These are phyloP conservation scores for Pythium angustatum DNA, from an alignment of 352 stramenopile genomes.

Conservation along the genomic window DNA sequence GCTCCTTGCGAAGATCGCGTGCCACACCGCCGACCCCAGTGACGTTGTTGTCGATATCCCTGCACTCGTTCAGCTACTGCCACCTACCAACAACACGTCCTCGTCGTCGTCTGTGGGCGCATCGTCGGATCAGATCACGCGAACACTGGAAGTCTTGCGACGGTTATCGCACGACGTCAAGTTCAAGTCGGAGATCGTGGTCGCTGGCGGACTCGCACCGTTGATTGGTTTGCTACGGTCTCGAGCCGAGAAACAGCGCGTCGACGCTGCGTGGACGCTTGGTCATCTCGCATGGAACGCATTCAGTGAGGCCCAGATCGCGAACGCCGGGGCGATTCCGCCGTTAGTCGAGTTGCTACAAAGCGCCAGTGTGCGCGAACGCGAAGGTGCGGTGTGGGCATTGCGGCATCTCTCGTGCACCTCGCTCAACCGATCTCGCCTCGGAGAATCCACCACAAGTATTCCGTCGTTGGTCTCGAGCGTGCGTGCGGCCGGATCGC, in stretches of 20 bases:
- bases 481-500: conserved; percentile 15
- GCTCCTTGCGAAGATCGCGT: conserved; percentile 24
- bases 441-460: not conserved
- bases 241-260: conserved; percentile 13
- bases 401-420: conserved; percentile 25
- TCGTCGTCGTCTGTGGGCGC: no score
- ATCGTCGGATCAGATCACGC: not conserved
- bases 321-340: conserved; percentile 21
- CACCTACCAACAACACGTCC: no score
- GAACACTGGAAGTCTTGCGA: conserved; percentile 14
- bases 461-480: conserved; percentile 4
- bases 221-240: conserved; percentile 16
- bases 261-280: conserved; percentile 28
- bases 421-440: conserved; percentile 16
- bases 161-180: conserved; percentile 15
- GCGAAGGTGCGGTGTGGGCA: conserved; percentile 22
- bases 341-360: conserved; percentile 17
- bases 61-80: conserved; percentile 19
- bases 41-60: conserved; percentile 17
- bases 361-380: conserved; percentile 22
- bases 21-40: conserved; percentile 7
- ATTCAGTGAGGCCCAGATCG: conserved; percentile 27
- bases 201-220: conserved; percentile 22
- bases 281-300: conserved; percentile 28
- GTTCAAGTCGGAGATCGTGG: conserved; percentile 27